A percentile compares a stretch with the other conserved stretches of the same genome.
Conservation (phyloP, 2,329 filamentous ascomycete species). For the Claviceps purpurea region DNA sequence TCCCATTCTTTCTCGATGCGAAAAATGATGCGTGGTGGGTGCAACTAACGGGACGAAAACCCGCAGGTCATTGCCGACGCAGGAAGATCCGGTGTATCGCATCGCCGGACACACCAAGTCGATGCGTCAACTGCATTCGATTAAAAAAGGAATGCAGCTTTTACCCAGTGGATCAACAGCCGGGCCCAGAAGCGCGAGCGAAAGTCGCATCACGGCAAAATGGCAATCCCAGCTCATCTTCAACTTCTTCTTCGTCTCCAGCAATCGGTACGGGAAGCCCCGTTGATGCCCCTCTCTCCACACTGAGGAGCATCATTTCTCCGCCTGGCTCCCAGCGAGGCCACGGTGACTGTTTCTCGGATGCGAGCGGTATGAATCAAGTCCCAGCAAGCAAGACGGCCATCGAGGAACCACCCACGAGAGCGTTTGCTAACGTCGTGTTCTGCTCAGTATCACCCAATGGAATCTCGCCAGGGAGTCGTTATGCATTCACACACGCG, state of each 20-base stretch:
- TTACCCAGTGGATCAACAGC: slow-evolving; percentile 71
- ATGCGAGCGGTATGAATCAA: slow-evolving; percentile 29
- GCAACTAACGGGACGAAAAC: background rate
- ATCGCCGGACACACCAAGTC: slow-evolving; percentile 59
- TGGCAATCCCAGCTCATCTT: slow-evolving; percentile 26
- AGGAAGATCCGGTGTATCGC: slow-evolving; percentile 88
- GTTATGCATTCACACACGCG: slow-evolving; percentile 26
- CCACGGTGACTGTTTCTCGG: slow-evolving; percentile 23
- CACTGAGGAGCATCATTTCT: background rate
- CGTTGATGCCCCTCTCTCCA: slow-evolving; percentile 21
- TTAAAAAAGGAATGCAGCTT: slow-evolving; percentile 93
- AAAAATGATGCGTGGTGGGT: background rate
- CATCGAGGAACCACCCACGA: background rate
- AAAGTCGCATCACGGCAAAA: slow-evolving; percentile 27
- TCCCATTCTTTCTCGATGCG: background rate
- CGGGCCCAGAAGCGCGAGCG: slow-evolving; percentile 31
- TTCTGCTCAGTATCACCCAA: slow-evolving; percentile 19
- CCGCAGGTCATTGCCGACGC: slow-evolving; percentile 71
- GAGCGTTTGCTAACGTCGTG: background rate
- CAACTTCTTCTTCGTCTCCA: slow-evolving; percentile 33
- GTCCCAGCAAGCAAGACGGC: background rate
- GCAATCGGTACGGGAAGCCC: slow-evolving; percentile 28
- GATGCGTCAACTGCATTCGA: slow-evolving; percentile 86
- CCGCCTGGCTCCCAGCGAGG: slow-evolving; percentile 19
- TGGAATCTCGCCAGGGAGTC: slow-evolving; percentile 16